Conservation (phyloP, 169 alveolate genomes). For the Babesia ovata region DNA sequence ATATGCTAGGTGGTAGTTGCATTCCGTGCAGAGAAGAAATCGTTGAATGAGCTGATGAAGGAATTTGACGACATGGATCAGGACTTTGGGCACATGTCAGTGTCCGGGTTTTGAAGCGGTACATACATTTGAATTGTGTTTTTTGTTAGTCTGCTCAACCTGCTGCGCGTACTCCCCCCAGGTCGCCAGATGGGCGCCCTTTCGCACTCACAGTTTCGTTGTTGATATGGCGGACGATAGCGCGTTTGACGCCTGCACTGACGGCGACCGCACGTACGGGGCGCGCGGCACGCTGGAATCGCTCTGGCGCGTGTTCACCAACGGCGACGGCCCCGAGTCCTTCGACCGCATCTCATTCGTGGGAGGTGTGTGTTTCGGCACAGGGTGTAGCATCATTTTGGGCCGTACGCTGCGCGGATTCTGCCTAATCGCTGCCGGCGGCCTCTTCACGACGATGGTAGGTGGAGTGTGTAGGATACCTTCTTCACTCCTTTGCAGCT, state of each 20-base stretch:
- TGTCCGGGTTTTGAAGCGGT: slow-evolving; percentile 38
- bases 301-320: slow-evolving; percentile 7
- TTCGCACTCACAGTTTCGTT: not conserved
- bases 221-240: not conserved
- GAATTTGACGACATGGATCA: slow-evolving; percentile 48
- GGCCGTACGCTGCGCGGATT: slow-evolving; percentile 24
- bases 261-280: not conserved
- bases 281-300: slow-evolving; percentile 4
- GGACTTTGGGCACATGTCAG: slow-evolving; percentile 69
- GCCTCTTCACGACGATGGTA: slow-evolving; percentile 38
- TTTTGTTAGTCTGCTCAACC: not conserved
- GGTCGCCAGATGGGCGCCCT: not conserved
- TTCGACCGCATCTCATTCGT: slow-evolving; percentile 46
- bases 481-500: not conserved
- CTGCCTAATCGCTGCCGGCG: slow-evolving; percentile 44
- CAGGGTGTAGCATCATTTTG: slow-evolving; percentile 40
- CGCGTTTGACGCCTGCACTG: not conserved
- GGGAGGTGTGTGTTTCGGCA: slow-evolving; percentile 66
- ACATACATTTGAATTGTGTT: not conserved
- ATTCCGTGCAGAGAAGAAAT: slow-evolving; percentile 9
- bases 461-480: slow-evolving; percentile 1
- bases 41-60: slow-evolving; percentile 40
- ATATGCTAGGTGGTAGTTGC: no score
- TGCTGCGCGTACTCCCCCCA: not conserved
- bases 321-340: slow-evolving; percentile 14